These are phyloP conservation scores for Metschnikowia amazonensis DNA, from an alignment of 805 yeast species.

Conservation along the genomic window DNA sequence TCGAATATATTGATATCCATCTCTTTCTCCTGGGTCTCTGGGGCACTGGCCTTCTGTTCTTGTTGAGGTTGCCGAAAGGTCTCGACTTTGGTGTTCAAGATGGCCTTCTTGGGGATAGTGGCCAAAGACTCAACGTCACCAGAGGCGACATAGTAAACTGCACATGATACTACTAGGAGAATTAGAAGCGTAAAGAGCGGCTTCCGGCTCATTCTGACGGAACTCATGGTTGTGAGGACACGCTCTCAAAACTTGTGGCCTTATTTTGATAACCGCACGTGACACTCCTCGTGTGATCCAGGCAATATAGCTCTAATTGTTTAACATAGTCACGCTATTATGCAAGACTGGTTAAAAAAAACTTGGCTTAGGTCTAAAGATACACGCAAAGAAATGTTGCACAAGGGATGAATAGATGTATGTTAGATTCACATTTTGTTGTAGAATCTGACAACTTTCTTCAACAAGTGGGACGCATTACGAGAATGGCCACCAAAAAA, in stretches of 20 bases:
- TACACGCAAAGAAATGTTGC: too few relatives aligned
- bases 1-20: not conserved
- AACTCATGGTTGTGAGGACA: not conserved
- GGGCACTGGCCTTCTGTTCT: not conserved
- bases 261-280: not conserved
- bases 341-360: too few relatives aligned
- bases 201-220: constrained; percentile 9
- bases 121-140: constrained; percentile 14
- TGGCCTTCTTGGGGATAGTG: constrained; percentile 2
- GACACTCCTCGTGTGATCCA: not conserved
- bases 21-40: not conserved
- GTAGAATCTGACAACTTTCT: too few relatives aligned
- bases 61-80: not conserved
- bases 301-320: too few relatives aligned
- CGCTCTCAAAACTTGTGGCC: not conserved
- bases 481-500: too few relatives aligned
- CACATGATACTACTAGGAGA: constrained; percentile 14
- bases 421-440: too few relatives aligned
- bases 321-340: too few relatives aligned
- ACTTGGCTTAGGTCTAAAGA: too few relatives aligned
- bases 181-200: constrained; percentile 15
- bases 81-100: not conserved
- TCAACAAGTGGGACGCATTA: too few relatives aligned
- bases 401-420: too few relatives aligned
- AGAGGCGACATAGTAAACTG: constrained; percentile 19